Evolutionary conservation across 2,329 filamentous ascomycete species (phyloP).

Genomic region (Botrytis deweyae): DNA sequence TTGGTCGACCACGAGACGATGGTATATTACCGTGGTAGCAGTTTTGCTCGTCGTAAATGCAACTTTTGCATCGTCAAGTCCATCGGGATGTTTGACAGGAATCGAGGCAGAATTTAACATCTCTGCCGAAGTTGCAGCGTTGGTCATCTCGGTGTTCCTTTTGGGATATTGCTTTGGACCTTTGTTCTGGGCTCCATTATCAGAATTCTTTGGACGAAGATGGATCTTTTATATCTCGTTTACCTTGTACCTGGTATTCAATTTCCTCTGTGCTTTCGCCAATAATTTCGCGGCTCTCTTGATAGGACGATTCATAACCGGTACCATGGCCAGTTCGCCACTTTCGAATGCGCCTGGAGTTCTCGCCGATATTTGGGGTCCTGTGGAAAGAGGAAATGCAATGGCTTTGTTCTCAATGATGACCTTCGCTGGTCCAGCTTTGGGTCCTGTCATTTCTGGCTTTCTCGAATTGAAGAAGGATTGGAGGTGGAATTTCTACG

Average conservation of each 20-base stretch:
- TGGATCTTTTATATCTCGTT: constrained; percentile 60
- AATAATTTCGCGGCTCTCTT: constrained; percentile 59
- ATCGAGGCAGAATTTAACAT: constrained; percentile 42
- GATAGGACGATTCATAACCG: constrained; percentile 65
- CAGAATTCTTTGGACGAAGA: constrained; percentile 59
- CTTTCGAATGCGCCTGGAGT: constrained; percentile 62
- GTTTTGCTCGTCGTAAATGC: constrained; percentile 45
- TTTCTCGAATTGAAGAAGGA: constrained; percentile 54
- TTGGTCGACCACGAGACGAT: constrained; percentile 41
- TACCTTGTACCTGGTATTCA: constrained; percentile 59
- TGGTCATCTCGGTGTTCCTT: constrained; percentile 48
- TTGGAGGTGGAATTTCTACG: constrained; percentile 56
- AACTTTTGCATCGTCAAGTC: constrained; percentile 45
- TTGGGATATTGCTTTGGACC: constrained; percentile 48
- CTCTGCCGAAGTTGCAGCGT: constrained; percentile 42
- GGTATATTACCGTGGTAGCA: constrained; percentile 43
- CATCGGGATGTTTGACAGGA: constrained; percentile 43
- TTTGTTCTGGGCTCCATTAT: constrained; percentile 44
- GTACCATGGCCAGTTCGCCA: constrained; percentile 59
- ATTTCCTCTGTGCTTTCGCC: constrained; percentile 57
- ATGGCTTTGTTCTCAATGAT: constrained; percentile 64
- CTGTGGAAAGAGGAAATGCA: constrained; percentile 55
- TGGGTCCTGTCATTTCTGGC: constrained; percentile 49
- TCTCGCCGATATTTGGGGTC: constrained; percentile 60
- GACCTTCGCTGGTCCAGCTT: constrained; percentile 57